phyloP scores from a whole-genome alignment of 768 basidiomycete genomes.

The Piloderma croceum region DNA sequence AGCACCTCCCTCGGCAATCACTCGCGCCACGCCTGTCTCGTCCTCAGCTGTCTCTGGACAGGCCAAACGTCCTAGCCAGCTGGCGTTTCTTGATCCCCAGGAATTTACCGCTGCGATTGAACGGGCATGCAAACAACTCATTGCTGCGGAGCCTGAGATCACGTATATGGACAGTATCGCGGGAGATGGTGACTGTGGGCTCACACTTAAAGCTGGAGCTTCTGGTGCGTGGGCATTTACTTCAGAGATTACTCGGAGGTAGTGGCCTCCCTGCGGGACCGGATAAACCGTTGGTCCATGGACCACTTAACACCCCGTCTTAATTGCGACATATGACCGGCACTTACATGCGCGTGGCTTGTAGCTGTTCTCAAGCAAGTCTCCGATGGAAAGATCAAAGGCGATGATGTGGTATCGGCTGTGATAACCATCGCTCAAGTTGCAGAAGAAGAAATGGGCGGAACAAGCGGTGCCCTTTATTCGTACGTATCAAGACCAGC shows the following conservation, averaged over 20 bases:
- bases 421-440: conserved; percentile 66
- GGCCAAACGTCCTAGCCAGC: conserved; percentile 6
- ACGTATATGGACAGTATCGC: conserved; percentile 88
- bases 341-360: conserved; percentile 1
- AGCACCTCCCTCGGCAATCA: conserved; percentile 30
- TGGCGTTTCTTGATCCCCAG: conserved; percentile 39
- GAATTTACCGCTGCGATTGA: conserved; percentile 51
- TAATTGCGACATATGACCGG: background rate
- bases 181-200: conserved; percentile 81
- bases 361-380: conserved; percentile 60
- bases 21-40: conserved; percentile 7
- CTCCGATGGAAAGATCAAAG: conserved; percentile 48
- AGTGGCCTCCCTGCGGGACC: too few relatives aligned
- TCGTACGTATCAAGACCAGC: conserved; percentile 62
- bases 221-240: conserved; percentile 39
- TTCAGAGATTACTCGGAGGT: background rate
- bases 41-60: background rate
- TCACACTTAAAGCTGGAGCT: conserved; percentile 71
- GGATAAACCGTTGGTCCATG: background rate
- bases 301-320: conserved; percentile 4
- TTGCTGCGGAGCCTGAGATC: conserved; percentile 81
- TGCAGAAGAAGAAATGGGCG: conserved; percentile 84
- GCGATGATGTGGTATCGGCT: conserved; percentile 58
- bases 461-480: conserved; percentile 86
- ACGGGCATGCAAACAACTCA: conserved; percentile 59